Conservation (phyloP, 345 rosid genomes). For the Citrus sp. region DNA sequence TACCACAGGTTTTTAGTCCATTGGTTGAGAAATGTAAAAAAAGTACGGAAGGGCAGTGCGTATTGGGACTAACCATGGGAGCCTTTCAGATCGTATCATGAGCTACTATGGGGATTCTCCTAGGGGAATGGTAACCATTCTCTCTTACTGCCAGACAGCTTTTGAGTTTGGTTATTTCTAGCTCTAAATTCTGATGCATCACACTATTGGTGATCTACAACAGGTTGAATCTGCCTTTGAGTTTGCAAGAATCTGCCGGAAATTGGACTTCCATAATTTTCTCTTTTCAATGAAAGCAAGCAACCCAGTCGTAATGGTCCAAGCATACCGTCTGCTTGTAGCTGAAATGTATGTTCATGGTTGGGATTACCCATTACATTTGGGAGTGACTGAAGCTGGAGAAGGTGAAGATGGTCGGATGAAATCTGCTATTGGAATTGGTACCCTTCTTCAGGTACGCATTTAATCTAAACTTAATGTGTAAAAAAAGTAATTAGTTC, state of each 20-base stretch:
- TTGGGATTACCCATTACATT: conserved; percentile 96
- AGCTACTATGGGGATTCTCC: conserved; percentile 99
- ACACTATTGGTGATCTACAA: conserved; percentile 23
- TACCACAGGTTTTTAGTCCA: conserved; percentile 75
- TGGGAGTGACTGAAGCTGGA: conserved; percentile 99
- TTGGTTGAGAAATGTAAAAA: conserved; percentile 98
- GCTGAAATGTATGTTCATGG: conserved; percentile 97
- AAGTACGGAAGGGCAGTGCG: conserved; percentile 98
- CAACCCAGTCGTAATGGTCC: conserved; percentile 98
- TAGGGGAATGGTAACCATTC: conserved; percentile 79
- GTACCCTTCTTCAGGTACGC: conserved; percentile 89
- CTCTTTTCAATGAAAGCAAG: conserved; percentile 99
- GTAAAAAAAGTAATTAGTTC: not conserved
- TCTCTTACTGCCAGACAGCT: conserved; percentile 8
- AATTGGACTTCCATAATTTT: conserved; percentile 93
- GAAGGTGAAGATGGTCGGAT: conserved; percentile 99
- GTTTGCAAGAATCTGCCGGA: conserved; percentile 93
- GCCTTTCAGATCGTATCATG: conserved; percentile 99
- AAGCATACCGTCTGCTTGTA: conserved; percentile 88
- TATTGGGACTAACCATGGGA: conserved; percentile 98
- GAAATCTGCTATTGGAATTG: conserved; percentile 98
- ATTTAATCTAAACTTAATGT: conserved; percentile 7
- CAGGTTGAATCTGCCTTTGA: conserved; percentile 99
- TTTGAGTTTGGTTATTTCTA: conserved; percentile 16
- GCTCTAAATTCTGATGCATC: conserved; percentile 15